These are phyloP conservation scores for Ascochyta fabae DNA, from an alignment of 2,329 filamentous ascomycete genomes.

Conservation along the genomic window DNA sequence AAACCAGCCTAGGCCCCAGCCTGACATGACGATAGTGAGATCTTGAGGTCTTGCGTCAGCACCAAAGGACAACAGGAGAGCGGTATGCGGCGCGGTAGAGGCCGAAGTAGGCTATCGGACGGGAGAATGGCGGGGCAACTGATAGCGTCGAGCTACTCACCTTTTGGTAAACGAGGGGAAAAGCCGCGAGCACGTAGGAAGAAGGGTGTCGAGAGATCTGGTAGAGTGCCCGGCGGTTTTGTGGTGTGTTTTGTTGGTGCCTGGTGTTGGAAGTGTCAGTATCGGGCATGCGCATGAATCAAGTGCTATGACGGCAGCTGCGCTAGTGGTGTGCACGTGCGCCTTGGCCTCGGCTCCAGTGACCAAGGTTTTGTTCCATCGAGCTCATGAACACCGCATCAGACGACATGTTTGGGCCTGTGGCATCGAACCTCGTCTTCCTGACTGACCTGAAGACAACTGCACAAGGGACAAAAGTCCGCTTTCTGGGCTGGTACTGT, in stretches of 20 bases:
- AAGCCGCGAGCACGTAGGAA: not conserved
- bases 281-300: constrained; percentile 19
- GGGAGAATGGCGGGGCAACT: constrained; percentile 28
- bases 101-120: constrained; percentile 20
- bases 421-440: constrained; percentile 61
- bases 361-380: constrained; percentile 5
- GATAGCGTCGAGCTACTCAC: constrained; percentile 19
- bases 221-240: constrained; percentile 13
- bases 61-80: not conserved
- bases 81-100: not conserved
- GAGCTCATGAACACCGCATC: constrained; percentile 6
- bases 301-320: constrained; percentile 18
- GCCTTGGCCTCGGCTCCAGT: constrained; percentile 16
- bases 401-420: constrained; percentile 55
- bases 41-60: constrained; percentile 10
- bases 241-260: constrained; percentile 22
- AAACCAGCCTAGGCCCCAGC: constrained; percentile 75
- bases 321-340: constrained; percentile 20
- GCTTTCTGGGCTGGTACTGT: constrained; percentile 94
- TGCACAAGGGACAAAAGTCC: constrained; percentile 74
- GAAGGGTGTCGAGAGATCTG: constrained; percentile 1
- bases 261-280: constrained; percentile 22
- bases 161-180: constrained; percentile 6
- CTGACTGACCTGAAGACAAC: constrained; percentile 56
- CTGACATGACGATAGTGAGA: constrained; percentile 39